A percentile compares a stretch with the other conserved stretches of the same genome.
These are phyloP conservation scores for Mycena vitilis DNA, from an alignment of 768 basidiomycete species.

Conservation along the genomic window DNA sequence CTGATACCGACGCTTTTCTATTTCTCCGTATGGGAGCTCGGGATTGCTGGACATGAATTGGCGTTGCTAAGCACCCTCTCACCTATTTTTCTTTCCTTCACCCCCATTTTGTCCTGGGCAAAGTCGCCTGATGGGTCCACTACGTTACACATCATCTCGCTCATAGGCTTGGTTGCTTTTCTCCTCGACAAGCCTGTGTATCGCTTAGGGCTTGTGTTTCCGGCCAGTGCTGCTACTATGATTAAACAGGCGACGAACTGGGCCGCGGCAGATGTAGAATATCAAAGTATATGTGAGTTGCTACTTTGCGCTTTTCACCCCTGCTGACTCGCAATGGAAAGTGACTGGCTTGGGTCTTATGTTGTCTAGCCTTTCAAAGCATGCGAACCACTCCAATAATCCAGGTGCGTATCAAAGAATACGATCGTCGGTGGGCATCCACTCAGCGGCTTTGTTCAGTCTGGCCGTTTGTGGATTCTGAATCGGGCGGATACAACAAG, in stretches of 20 bases:
- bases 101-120: constrained; percentile 57
- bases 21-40: constrained; percentile 92
- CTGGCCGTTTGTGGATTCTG: constrained; percentile 80
- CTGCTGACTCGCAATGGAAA: constrained; percentile 41
- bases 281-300: constrained; percentile 63
- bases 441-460: constrained; percentile 53
- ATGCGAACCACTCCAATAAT: constrained; percentile 84
- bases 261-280: constrained; percentile 55
- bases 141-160: constrained; percentile 59
- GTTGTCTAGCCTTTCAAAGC: constrained; percentile 76
- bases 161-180: constrained; percentile 68
- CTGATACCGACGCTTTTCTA: constrained; percentile 88
- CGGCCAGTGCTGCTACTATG: constrained; percentile 63
- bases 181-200: constrained; percentile 59
- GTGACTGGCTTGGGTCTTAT: constrained; percentile 77
- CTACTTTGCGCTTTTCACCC: not conserved
- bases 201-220: constrained; percentile 67
- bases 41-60: constrained; percentile 84
- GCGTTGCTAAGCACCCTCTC: constrained; percentile 79
- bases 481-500: constrained; percentile 78
- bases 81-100: constrained; percentile 67
- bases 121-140: constrained; percentile 61
- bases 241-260: constrained; percentile 66
- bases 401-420: constrained; percentile 61
- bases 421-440: not conserved